phyloP scores from a whole-genome alignment of 371 early-diverging fungal genomes.

The Mortierella sp. region DNA sequence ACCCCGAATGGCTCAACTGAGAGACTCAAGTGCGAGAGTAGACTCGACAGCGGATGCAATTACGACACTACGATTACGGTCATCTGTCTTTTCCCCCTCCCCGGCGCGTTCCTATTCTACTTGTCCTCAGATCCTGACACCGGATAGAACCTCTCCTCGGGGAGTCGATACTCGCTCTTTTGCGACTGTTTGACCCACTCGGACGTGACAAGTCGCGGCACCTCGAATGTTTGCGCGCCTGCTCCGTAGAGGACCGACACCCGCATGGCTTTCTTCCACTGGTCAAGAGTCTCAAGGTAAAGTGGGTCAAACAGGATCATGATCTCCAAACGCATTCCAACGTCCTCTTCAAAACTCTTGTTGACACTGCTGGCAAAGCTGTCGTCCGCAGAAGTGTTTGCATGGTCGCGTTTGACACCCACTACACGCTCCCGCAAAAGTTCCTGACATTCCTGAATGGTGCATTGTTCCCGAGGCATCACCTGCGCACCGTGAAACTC shows the following conservation, averaged over 20 bases:
- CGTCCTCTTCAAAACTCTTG: conserved; percentile 4
- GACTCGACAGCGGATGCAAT: too few species aligned
- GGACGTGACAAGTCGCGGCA: conserved; percentile 39
- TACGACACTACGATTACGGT: too few species aligned
- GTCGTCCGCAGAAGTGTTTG: not conserved
- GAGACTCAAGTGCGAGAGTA: too few species aligned
- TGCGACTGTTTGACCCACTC: conserved; percentile 39
- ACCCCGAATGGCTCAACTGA: too few species aligned
- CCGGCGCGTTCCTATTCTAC: too few species aligned
- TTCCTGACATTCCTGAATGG: conserved; percentile 31
- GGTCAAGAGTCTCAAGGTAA: conserved; percentile 35
- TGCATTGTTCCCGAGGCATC: conserved; percentile 27
- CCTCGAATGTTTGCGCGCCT: conserved; percentile 21
- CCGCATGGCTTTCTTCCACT: conserved; percentile 31
- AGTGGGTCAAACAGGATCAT: conserved; percentile 33
- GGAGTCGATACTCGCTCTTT: conserved; percentile 25
- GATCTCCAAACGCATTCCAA: conserved; percentile 23
- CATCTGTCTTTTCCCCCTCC: too few species aligned
- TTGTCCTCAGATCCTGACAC: not conserved
- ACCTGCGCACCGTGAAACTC: conserved; percentile 38
- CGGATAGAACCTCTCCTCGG: conserved; percentile 39
- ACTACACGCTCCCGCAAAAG: conserved; percentile 15
- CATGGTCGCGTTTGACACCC: not conserved
- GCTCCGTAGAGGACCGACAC: conserved; percentile 25
- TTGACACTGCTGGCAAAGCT: too few species aligned